A percentile compares a stretch with the other conserved stretches of the same genome.
Evolutionary conservation across 108 stramenopile genomes (phyloP).

Genomic region (Cyclotella kingstonii): DNA sequence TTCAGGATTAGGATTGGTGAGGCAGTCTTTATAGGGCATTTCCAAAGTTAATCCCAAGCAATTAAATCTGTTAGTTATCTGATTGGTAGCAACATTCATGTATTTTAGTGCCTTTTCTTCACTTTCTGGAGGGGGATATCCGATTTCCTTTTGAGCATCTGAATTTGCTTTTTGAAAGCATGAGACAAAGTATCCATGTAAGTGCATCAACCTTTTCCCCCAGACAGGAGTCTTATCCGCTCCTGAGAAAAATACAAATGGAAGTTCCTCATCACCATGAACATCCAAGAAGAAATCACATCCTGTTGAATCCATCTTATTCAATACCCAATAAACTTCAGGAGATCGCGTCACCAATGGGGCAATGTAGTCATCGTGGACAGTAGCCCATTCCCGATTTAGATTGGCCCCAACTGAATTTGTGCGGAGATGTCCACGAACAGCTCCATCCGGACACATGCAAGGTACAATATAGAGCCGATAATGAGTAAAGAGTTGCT

Average conservation of each 20-base stretch:
- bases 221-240: conserved; percentile 77
- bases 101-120: conserved; percentile 47
- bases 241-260: conserved; percentile 81
- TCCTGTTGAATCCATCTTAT: conserved; percentile 79
- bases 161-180: conserved; percentile 65
- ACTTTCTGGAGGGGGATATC: conserved; percentile 65
- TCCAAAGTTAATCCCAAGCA: conserved; percentile 86
- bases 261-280: conserved; percentile 89
- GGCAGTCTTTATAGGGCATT: conserved; percentile 90
- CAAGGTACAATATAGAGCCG: conserved; percentile 84
- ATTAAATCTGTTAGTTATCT: conserved; percentile 72
- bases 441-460: conserved; percentile 88
- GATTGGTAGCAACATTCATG: conserved; percentile 83
- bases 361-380: conserved; percentile 61
- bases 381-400: conserved; percentile 88
- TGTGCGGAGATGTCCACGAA: conserved; percentile 78
- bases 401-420: conserved; percentile 84
- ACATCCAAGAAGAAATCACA: conserved; percentile 85
- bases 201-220: conserved; percentile 59
- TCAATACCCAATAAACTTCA: conserved; percentile 77
- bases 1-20: conserved; percentile 58
- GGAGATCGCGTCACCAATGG: conserved; percentile 78
- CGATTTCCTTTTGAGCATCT: conserved; percentile 74
- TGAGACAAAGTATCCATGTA: conserved; percentile 81
- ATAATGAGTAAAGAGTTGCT: conserved; percentile 46